Percentiles rank a stretch among this genome's conserved stretches.
phyloP scores from a whole-genome alignment of 2,329 filamentous ascomycete genomes.

The Fusarium decemcellulare region DNA sequence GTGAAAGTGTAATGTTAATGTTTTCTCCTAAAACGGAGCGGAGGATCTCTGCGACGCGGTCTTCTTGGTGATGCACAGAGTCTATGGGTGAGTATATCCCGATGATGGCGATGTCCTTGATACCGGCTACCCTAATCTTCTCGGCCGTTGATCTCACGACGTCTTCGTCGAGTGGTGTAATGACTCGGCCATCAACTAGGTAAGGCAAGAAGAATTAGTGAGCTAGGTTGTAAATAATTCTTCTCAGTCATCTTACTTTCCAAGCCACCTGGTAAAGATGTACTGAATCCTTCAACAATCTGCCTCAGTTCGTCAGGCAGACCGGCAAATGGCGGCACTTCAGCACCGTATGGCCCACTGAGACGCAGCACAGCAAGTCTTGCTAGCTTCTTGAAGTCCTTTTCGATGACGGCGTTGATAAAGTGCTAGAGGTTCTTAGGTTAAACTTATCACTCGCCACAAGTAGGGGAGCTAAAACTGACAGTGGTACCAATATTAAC shows the following conservation, averaged over 20 bases:
- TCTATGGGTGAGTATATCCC: slow-evolving; percentile 19
- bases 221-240: slow-evolving; percentile 4
- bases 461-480: neutral
- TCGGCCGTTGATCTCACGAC: neutral
- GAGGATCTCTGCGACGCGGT: neutral
- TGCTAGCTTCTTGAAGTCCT: slow-evolving; percentile 55
- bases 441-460: too few relatives aligned
- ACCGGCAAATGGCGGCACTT: slow-evolving; percentile 59
- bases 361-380: slow-evolving; percentile 60
- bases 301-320: slow-evolving; percentile 55
- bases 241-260: slow-evolving; percentile 49
- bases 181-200: slow-evolving; percentile 18
- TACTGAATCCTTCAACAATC: slow-evolving; percentile 55
- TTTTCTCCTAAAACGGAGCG: neutral
- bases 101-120: slow-evolving; percentile 11
- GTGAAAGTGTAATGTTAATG: slow-evolving; percentile 9
- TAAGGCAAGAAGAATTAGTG: neutral
- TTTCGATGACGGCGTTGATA: slow-evolving; percentile 61
- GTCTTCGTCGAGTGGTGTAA: slow-evolving; percentile 1
- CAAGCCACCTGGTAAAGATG: slow-evolving; percentile 58
- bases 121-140: slow-evolving; percentile 7
- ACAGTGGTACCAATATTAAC: slow-evolving; percentile 23
- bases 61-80: slow-evolving; percentile 3
- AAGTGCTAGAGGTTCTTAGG: slow-evolving; percentile 51
- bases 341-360: slow-evolving; percentile 55